A percentile compares a stretch with the other conserved stretches of the same genome.
These are phyloP conservation scores for Sporothrix schenckii DNA, from an alignment of 2,329 filamentous ascomycete species.

Conservation along the genomic window DNA sequence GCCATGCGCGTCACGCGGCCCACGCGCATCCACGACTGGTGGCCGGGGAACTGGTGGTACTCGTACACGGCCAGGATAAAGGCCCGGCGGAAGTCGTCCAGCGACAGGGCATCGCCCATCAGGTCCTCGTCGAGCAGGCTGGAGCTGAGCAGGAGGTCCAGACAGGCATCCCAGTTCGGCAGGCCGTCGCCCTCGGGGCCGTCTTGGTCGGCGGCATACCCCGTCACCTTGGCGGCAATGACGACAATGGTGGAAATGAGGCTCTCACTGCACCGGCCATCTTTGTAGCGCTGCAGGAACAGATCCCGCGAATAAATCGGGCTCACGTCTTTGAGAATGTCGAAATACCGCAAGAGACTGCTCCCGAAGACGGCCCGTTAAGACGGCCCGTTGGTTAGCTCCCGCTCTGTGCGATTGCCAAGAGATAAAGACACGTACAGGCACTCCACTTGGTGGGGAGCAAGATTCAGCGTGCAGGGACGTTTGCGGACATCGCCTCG, in stretches of 20 bases:
- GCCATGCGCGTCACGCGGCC: slow-evolving; percentile 19
- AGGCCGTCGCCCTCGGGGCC: not conserved
- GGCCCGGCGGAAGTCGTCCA: not conserved
- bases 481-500: not conserved
- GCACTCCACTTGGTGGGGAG: not conserved
- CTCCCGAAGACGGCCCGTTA: not conserved
- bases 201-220: not conserved
- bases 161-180: slow-evolving; percentile 10
- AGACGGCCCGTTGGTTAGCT: not conserved
- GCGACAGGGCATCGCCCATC: not conserved
- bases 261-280: not conserved
- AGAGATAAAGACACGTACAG: not conserved
- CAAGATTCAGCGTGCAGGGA: not conserved
- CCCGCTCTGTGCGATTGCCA: too few relatives aligned
- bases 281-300: not conserved
- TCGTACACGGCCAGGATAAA: slow-evolving; percentile 6
- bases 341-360: not conserved
- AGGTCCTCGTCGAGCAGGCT: slow-evolving; percentile 18
- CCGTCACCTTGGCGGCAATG: not conserved
- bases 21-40: slow-evolving; percentile 18
- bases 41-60: slow-evolving; percentile 14
- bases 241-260: not conserved
- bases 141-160: not conserved
- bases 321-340: not conserved
- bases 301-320: not conserved